Conservation (phyloP, 257 asterid species). For the Rubia yunnanensis region DNA sequence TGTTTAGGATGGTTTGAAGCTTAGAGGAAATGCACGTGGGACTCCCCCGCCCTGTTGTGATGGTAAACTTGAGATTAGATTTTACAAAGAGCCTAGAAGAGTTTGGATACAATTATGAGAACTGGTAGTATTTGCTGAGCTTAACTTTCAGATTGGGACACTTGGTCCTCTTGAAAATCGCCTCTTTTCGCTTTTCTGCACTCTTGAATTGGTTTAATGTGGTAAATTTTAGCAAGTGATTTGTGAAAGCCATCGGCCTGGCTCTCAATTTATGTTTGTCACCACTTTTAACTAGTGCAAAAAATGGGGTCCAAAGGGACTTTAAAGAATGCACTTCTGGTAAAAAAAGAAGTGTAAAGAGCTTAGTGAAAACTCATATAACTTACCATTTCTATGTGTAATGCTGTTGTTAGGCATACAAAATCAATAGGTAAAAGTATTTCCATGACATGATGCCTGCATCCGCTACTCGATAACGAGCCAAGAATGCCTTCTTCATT, state of each 20-base stretch:
- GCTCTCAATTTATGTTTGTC: not conserved
- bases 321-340: constrained; percentile 2
- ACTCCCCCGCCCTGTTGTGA: not conserved
- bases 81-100: not conserved
- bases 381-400: constrained; percentile 1
- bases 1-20: not conserved
- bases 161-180: not conserved
- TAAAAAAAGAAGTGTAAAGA: constrained; percentile 3
- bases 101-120: constrained; percentile 1
- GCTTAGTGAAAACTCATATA: not conserved
- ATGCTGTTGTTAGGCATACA: constrained; percentile 1
- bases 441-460: constrained; percentile 12
- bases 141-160: not conserved
- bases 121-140: not conserved
- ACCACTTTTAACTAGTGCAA: constrained; percentile 4
- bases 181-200: constrained; percentile 1
- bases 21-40: constrained; percentile 6
- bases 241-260: constrained; percentile 5
- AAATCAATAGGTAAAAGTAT: constrained; percentile 11
- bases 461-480: constrained; percentile 2
- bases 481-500: constrained; percentile 10
- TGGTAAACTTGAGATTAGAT: constrained; percentile 1
- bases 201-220: not conserved
- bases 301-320: constrained; percentile 8
- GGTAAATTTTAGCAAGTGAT: constrained; percentile 1